Evolutionary conservation across 345 rosid species (phyloP), one percentile per base, ranked within the genome.

Genomic region (Pugionium cornutum): DNA sequence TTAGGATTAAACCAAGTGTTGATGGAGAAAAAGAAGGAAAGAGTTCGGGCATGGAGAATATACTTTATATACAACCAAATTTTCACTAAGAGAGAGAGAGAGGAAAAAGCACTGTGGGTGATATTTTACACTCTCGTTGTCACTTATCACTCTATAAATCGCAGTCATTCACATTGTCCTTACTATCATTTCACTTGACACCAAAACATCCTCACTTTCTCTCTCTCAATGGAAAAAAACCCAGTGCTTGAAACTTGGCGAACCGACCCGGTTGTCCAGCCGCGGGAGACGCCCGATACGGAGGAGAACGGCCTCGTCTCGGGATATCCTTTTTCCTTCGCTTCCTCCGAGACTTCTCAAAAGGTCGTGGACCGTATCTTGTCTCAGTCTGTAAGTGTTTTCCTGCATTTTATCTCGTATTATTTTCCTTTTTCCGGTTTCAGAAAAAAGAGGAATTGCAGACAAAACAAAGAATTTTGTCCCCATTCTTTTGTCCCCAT

Each of bases 21-120:
- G 80, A 90, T 88, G 95, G 99, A 94, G 83, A 94, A 94, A 75
- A 94, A 88, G 88, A 94, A 90, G 82, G 99, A 94, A 86, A 83
- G 2, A 85, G 79, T 75, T 90, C 99, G 27, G 97, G 97, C 69
- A 94, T 94, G 96, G 97, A 94, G 74, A 90, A 90, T 65, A 94
- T 94, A 18, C 18, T 18, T 18, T 18, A 18, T 18, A 18, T 18
- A 18, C 18, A 18, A 18, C 18, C 18, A 18, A 18, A 18, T 18
- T 0, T 18, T 18, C 18, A 18, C 18, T 18, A 18, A 18, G 18
- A 18, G 18, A 18, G 18, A 18, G 18, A 18, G 18, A 18, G 18
- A 18, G 18, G 18, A 18, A 18, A 18, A 18, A 18, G 18, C 18
- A 18, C 18, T 18, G 18, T 18, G 18, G 18, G 18, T 18, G 18